Evolutionary conservation across 352 stramenopile genomes (phyloP).

Genomic region (Phytopythium mirpurense): DNA sequence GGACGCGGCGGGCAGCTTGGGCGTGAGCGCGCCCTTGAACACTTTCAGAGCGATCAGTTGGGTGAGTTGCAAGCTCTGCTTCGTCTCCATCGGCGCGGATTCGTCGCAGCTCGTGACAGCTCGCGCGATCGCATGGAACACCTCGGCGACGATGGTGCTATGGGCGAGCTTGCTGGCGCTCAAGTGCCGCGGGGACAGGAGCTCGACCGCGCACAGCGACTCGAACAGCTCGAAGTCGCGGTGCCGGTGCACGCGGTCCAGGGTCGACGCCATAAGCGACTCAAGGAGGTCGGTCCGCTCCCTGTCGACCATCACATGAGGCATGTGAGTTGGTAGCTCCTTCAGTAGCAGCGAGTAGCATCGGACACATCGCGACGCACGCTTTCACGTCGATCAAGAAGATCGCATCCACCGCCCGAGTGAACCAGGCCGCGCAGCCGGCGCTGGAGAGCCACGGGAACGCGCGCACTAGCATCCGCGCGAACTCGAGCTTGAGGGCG

Average conservation of each 20-base stretch:
- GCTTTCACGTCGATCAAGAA: conserved; percentile 58
- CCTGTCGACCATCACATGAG: too few relatives aligned
- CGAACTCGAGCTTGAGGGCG: conserved; percentile 41
- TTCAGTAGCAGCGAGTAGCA: too few relatives aligned
- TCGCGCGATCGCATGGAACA: conserved; percentile 51
- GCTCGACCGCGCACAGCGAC: conserved; percentile 35
- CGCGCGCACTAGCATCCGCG: conserved; percentile 44
- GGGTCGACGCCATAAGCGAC: conserved; percentile 34
- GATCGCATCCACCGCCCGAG: conserved; percentile 48
- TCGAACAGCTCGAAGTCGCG: conserved; percentile 50
- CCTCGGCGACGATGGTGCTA: conserved; percentile 30
- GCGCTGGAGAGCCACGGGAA: conserved; percentile 50
- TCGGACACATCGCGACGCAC: conserved; percentile 24
- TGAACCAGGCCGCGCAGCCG: conserved; percentile 41
- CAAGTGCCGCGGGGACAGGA: conserved; percentile 21
- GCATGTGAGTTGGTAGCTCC: too few relatives aligned
- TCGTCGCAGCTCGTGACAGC: conserved; percentile 17
- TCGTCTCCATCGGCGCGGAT: neutral
- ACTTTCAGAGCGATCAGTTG: conserved; percentile 61
- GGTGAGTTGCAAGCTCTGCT: conserved; percentile 28
- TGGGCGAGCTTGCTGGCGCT: conserved; percentile 27
- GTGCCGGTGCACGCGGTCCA: conserved; percentile 26
- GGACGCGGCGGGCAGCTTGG: conserved; percentile 22
- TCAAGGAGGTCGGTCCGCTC: conserved; percentile 41
- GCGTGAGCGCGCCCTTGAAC: conserved; percentile 42